A percentile compares a stretch with the other conserved stretches of the same genome.
Evolutionary conservation across 805 yeast genomes (phyloP).

Genomic region (Scheffersomyces ergatensis): DNA sequence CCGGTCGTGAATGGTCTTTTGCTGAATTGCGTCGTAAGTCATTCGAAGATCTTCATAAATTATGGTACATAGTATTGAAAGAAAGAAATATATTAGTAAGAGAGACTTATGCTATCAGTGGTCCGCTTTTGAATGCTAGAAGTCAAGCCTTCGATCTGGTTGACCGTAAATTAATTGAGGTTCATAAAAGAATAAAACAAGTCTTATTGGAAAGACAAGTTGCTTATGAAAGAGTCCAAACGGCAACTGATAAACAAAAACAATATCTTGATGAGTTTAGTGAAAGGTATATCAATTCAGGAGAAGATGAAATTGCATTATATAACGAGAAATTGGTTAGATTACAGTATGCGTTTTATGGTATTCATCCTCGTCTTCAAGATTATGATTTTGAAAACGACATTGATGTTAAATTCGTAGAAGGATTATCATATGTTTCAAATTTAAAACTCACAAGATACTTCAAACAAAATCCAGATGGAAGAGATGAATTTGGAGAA

Average conservation of each 20-base stretch:
- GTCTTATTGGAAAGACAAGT: conserved; percentile 84
- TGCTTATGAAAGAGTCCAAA: conserved; percentile 60
- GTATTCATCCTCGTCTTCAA: conserved; percentile 69
- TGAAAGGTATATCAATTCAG: conserved; percentile 51
- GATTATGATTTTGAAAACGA: conserved; percentile 57
- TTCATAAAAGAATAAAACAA: conserved; percentile 65
- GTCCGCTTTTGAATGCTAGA: conserved; percentile 11
- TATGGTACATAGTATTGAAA: conserved; percentile 85
- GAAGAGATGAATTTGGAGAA: conserved; percentile 22
- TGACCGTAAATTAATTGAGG: conserved; percentile 33
- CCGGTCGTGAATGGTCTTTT: conserved; percentile 80
- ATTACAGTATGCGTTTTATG: conserved; percentile 78
- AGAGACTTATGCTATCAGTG: conserved; percentile 60
- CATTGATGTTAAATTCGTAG: conserved; percentile 44
- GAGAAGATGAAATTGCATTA: conserved; percentile 51
- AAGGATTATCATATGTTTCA: conserved; percentile 71
- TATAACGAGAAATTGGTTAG: conserved; percentile 71
- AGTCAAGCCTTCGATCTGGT: conserved; percentile 12
- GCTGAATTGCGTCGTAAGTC: conserved; percentile 88
- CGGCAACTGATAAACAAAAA: conserved; percentile 41
- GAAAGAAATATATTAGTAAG: conserved; percentile 79
- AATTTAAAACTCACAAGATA: conserved; percentile 55
- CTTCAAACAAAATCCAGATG: conserved; percentile 18
- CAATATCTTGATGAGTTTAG: conserved; percentile 57
- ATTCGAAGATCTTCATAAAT: conserved; percentile 84